Evolutionary conservation across 495 filamentous ascomycete species (phyloP), one percentile per base, ranked within the genome.

Genomic region (Patellaria atrata): DNA sequence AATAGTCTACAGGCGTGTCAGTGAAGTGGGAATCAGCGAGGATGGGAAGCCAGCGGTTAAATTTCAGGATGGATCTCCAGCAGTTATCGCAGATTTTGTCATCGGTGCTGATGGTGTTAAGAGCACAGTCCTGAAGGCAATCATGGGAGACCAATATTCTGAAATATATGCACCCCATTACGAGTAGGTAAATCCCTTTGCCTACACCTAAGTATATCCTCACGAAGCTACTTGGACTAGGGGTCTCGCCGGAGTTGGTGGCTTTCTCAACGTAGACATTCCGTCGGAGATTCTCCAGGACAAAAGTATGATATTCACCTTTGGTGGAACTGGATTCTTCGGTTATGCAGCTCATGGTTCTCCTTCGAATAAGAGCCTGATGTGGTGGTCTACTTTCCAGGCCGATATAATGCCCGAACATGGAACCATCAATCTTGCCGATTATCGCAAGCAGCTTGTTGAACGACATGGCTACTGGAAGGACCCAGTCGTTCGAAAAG

Each of bases 31-130:
- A 13, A 17, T 29, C 3, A 30, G 34, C 8, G 21, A 41, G 6
- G 20, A n/a, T 9, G 33, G 28, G 14, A 35, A 13, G 27, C 21
- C 26, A 6, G 14, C 22, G 1, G 53, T 63, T 26, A 33, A 47
- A 9, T 53, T 60, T 23, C 37, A 46, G 15, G 56, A 59, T 33
- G 56, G 53, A 5, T 35, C 31, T 24, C 14, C 10, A 20, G 43
- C 33, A 12, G 58, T 60, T 3, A 51, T 59, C 11, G 65, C 58
- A 0, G 68, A 68, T 53, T 35, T 79, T 38, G 57, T 75, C 2
- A 60, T 78, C 43, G 73, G 68, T n/a, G 68, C 70, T 0, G 73
- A 77, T 52, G 74, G 74, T 1, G 55, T 74, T 3, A 63, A 60
- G 49, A 71, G 69, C 29, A 53, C 53, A 0, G 60, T 63, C 1